phyloP scores from a whole-genome alignment of 202 grass and related monocot species.

The Dendrocalamus latiflorus region DNA sequence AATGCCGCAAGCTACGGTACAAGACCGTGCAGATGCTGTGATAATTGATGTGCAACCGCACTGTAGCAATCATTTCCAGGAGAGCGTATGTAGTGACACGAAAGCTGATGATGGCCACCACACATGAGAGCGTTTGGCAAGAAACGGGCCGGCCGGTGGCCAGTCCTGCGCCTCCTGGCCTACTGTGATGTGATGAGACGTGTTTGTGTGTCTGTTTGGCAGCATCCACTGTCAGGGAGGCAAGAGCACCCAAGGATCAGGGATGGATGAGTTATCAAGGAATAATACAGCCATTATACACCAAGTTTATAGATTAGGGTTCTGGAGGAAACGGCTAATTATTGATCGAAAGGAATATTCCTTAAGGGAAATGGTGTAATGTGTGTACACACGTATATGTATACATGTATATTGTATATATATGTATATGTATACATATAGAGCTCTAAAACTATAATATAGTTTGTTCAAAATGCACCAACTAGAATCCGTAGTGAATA shows the following conservation, averaged over 20 bases:
- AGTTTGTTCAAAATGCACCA: no score
- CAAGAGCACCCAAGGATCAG: neutral
- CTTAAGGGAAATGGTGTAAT: neutral
- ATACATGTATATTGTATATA: no score
- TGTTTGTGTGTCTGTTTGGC: neutral
- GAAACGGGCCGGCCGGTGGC: no score
- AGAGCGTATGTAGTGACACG: neutral
- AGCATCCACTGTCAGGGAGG: neutral
- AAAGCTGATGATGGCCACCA: neutral
- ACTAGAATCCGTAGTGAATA: no score
- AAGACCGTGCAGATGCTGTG: no score
- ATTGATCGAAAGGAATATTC: neutral
- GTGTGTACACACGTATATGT: no score
- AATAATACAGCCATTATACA: neutral
- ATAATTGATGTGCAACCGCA: neutral
- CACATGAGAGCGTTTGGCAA: no score
- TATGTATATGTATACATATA: no score
- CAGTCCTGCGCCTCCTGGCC: neutral
- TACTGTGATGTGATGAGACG: neutral
- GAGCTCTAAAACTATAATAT: no score
- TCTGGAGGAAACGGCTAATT: neutral
- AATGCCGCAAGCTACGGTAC: neutral
- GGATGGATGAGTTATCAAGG: neutral
- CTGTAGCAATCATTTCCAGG: neutral
- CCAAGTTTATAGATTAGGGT: neutral